Percentiles rank a stretch among this genome's conserved stretches.
These are phyloP conservation scores for Phyllachora maydis DNA, from an alignment of 2,329 filamentous ascomycete species.

Conservation along the genomic window DNA sequence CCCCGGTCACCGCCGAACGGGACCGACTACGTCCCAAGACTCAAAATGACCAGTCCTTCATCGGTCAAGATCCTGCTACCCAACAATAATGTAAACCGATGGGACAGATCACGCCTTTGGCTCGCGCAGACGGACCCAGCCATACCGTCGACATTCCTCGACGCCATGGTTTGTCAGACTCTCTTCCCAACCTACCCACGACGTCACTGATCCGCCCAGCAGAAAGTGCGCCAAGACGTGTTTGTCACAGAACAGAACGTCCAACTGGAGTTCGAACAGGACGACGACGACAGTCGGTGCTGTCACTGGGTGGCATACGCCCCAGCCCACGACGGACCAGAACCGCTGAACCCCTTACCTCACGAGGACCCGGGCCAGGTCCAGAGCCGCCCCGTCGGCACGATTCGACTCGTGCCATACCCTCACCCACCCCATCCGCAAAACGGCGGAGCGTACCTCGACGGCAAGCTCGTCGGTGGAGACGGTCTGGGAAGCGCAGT, in stretches of 20 bases:
- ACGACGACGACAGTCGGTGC: conserved; percentile 57
- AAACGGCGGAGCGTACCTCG: conserved; percentile 24
- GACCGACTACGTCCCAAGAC: no score
- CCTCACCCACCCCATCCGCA: conserved; percentile 48
- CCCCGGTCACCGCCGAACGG: no score
- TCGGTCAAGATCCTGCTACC: no score
- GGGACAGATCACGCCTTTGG: conserved; percentile 17
- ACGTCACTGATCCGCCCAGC: no score
- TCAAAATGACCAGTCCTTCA: no score
- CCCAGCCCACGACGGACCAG: conserved; percentile 27
- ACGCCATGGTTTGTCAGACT: no score
- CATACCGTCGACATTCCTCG: conserved; percentile 34
- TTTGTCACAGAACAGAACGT: conserved; percentile 39
- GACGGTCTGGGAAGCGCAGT: conserved; percentile 3
- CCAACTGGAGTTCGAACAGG: conserved; percentile 50
- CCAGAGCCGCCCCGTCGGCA: conserved; percentile 39
- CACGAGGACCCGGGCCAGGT: conserved; percentile 23
- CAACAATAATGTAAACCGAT: no score
- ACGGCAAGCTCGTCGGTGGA: conserved; percentile 14
- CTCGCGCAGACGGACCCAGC: conserved; percentile 16
- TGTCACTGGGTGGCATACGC: conserved; percentile 84
- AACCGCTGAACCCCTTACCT: no score
- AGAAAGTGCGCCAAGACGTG: conserved; percentile 35
- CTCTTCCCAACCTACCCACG: no score
- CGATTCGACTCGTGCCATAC: conserved; percentile 63